A percentile compares a stretch with the other conserved stretches of the same genome.
Evolutionary conservation across 441 rosid species (phyloP).

Genomic region (Geranium incanum): DNA sequence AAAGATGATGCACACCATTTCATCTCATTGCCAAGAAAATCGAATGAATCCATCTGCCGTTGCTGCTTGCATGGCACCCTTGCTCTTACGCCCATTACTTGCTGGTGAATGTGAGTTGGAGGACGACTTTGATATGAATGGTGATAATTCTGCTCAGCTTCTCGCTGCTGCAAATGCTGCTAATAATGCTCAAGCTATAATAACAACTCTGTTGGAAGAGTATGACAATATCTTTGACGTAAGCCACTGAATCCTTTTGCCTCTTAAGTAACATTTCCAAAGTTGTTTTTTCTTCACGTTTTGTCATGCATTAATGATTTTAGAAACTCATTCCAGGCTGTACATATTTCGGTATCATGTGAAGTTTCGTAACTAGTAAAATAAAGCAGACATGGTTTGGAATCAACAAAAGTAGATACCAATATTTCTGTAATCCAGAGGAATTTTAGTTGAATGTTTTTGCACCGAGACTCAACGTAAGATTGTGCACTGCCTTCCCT

Average conservation of each 20-base stretch:
- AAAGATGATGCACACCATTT: conserved; percentile 82
- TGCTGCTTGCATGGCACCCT: conserved; percentile 99
- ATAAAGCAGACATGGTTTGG: background rate
- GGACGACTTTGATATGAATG: conserved; percentile 73
- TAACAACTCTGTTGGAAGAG: conserved; percentile 83
- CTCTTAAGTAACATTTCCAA: background rate
- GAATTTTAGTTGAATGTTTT: too few species aligned
- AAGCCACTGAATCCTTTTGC: conserved; percentile 30
- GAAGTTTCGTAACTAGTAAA: background rate
- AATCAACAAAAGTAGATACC: too few species aligned
- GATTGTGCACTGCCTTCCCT: too few species aligned
- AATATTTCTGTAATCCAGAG: too few species aligned
- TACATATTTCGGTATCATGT: background rate
- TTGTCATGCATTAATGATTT: conserved; percentile 16
- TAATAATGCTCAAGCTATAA: conserved; percentile 88
- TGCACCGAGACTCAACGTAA: too few species aligned
- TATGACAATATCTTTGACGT: conserved; percentile 83
- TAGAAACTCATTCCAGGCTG: background rate
- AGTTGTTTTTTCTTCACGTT: background rate
- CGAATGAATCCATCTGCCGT: conserved; percentile 96
- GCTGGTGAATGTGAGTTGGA: conserved; percentile 98
- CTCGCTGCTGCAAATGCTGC: conserved; percentile 99
- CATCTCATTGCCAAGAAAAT: conserved; percentile 81
- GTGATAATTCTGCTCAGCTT: conserved; percentile 94
- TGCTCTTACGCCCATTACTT: conserved; percentile 82